These are phyloP conservation scores for Monilinia aucupariae DNA, from an alignment of 2,329 filamentous ascomycete genomes.

Conservation along the genomic window DNA sequence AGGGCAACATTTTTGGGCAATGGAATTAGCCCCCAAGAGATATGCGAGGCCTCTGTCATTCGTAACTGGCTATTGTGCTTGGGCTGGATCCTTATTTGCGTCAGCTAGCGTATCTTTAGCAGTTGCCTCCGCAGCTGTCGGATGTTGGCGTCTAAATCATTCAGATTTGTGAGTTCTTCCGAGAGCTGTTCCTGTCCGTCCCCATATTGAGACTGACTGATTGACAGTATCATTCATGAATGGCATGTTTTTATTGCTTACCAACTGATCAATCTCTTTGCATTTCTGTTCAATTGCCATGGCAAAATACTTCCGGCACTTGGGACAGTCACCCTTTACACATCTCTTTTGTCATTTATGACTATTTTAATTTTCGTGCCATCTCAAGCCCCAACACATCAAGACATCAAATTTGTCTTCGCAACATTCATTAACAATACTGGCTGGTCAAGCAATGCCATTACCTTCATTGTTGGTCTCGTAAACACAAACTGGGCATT, in stretches of 20 bases:
- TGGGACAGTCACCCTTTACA: conserved; percentile 13
- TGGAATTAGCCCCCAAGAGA: conserved; percentile 14
- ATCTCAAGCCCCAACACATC: conserved; percentile 13
- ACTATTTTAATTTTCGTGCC: conserved; percentile 8
- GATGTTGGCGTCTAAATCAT: conserved; percentile 14
- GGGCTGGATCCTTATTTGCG: conserved; percentile 14
- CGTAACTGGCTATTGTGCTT: conserved; percentile 14
- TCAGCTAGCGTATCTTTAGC: conserved; percentile 13
- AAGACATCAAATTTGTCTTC: conserved; percentile 14
- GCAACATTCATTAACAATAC: conserved; percentile 19
- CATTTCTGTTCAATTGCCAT: conserved; percentile 15
- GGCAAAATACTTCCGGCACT: conserved; percentile 10
- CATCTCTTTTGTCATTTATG: conserved; percentile 10
- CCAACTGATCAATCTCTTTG: conserved; percentile 10
- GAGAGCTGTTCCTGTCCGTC: neutral
- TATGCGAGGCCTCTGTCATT: conserved; percentile 14
- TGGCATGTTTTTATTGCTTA: conserved; percentile 16
- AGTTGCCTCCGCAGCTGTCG: conserved; percentile 11
- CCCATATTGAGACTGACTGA: neutral
- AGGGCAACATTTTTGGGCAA: conserved; percentile 16
- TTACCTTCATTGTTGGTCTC: conserved; percentile 17
- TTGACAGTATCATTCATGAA: neutral
- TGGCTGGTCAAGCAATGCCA: conserved; percentile 15
- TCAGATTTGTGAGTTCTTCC: conserved; percentile 6
- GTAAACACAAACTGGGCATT: conserved; percentile 17